Conservation (phyloP, 1,284 basidiomycete species). For the Trametes sp. region DNA sequence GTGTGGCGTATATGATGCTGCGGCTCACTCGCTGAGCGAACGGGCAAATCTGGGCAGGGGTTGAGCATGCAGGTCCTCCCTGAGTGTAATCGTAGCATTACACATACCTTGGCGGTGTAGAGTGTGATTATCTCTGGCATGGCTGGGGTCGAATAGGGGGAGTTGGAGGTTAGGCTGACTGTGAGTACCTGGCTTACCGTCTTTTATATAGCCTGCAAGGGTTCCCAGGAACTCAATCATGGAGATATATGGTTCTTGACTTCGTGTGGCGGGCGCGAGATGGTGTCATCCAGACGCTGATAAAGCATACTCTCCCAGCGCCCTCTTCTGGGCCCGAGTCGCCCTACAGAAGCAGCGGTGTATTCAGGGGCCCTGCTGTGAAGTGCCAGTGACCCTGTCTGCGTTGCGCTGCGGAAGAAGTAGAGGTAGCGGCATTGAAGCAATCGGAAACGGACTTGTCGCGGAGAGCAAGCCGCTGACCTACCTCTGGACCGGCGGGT, state of each 20-base stretch:
- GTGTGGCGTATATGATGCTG: too few species aligned
- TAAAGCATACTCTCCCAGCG: conserved; percentile 1
- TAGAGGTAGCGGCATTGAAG: too few species aligned
- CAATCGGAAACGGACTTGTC: too few species aligned
- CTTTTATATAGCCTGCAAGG: neutral
- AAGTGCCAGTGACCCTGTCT: too few species aligned
- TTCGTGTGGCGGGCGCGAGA: neutral
- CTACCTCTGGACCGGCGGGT: too few species aligned
- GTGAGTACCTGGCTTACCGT: too few species aligned
- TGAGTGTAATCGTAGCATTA: neutral
- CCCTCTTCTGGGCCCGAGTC: neutral
- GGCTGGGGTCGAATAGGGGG: neutral
- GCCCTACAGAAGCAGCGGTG: too few species aligned
- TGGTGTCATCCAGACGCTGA: neutral
- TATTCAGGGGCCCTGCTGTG: too few species aligned
- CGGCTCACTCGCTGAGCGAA: conserved; percentile 13
- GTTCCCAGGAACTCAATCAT: neutral
- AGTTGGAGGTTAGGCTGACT: neutral
- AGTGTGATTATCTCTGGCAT: conserved; percentile 34
- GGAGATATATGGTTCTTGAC: neutral
- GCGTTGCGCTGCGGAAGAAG: too few species aligned
- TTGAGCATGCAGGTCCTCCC: neutral
- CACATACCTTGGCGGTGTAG: conserved; percentile 34
- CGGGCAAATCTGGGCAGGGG: conserved; percentile 12
- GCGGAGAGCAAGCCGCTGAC: too few species aligned